Percentiles rank a stretch among this genome's conserved stretches.
Evolutionary conservation across 2,329 filamentous ascomycete species (phyloP).

Genomic region (Botrytis hyacinthi): DNA sequence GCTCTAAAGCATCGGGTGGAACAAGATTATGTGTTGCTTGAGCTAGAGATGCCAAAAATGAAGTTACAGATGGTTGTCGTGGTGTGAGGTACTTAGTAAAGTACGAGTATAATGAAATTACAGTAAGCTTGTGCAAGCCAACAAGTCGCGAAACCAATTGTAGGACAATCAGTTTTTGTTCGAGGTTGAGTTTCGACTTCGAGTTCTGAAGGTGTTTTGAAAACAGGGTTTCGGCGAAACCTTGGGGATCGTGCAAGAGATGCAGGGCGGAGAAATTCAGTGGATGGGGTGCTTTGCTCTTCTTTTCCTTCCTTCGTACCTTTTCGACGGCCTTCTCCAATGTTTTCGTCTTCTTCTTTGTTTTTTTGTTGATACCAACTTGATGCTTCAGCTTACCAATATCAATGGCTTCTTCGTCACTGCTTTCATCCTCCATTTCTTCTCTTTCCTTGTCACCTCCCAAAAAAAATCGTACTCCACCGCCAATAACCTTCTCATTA

Average conservation of each 20-base stretch:
- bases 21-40: constrained; percentile 90
- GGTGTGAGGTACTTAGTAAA: constrained; percentile 24
- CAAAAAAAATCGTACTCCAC: constrained; percentile 90
- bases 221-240: constrained; percentile 87
- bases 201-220: constrained; percentile 85
- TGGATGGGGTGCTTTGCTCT: constrained; percentile 82
- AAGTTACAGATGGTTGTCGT: constrained; percentile 45
- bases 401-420: constrained; percentile 79
- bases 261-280: constrained; percentile 97
- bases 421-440: constrained; percentile 85
- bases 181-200: constrained; percentile 80
- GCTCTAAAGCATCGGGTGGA: constrained; percentile 87
- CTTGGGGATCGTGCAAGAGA: constrained; percentile 89
- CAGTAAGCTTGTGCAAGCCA: constrained; percentile 86
- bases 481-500: constrained; percentile 87
- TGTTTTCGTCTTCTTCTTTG: constrained; percentile 77
- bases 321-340: constrained; percentile 80
- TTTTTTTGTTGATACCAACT: constrained; percentile 92
- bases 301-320: constrained; percentile 78
- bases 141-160: constrained; percentile 89
- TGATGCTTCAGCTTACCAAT: constrained; percentile 81
- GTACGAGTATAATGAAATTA: constrained; percentile 81
- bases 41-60: constrained; percentile 86
- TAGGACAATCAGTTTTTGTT: constrained; percentile 85
- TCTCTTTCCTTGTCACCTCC: constrained; percentile 95